phyloP scores from a whole-genome alignment of 345 rosid genomes.

The Kandelia obovata region DNA sequence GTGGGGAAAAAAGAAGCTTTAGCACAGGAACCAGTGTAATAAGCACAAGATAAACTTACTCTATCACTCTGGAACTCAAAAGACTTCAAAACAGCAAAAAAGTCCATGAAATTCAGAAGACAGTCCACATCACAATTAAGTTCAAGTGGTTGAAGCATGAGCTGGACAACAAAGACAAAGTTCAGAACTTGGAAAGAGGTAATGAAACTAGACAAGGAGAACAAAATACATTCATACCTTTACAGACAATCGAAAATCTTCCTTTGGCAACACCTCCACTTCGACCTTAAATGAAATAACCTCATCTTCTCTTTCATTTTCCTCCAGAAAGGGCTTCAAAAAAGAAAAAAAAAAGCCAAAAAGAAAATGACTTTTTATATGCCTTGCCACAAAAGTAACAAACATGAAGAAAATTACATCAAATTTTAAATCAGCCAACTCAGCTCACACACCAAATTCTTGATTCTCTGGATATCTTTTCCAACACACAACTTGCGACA shows the following conservation, averaged over 20 bases:
- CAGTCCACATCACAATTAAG: slow-evolving; percentile 50
- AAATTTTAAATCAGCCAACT: slow-evolving; percentile 1
- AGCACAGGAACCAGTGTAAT: not conserved
- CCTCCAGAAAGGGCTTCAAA: slow-evolving; percentile 35
- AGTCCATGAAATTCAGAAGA: slow-evolving; percentile 38
- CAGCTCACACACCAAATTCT: not conserved
- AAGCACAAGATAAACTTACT: slow-evolving; percentile 41
- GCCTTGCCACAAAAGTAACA: not conserved
- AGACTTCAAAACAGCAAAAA: slow-evolving; percentile 45
- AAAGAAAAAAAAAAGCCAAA: slow-evolving; percentile 16
- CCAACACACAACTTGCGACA: not conserved
- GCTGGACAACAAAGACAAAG: slow-evolving; percentile 39
- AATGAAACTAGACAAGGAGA: slow-evolving; percentile 13
- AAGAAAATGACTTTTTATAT: not conserved
- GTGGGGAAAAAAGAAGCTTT: too few relatives aligned
- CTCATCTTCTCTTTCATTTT: slow-evolving; percentile 37
- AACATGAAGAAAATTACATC: not conserved
- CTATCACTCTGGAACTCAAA: slow-evolving; percentile 68
- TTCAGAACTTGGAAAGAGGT: not conserved
- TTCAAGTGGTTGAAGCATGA: slow-evolving; percentile 58
- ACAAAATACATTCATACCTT: slow-evolving; percentile 47
- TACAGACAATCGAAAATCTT: slow-evolving; percentile 52
- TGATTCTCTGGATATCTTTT: not conserved
- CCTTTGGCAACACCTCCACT: slow-evolving; percentile 49
- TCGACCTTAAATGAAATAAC: slow-evolving; percentile 44